These are phyloP conservation scores for Xylariaceae sp. DNA, from an alignment of 2,329 filamentous ascomycete species.

Conservation along the genomic window DNA sequence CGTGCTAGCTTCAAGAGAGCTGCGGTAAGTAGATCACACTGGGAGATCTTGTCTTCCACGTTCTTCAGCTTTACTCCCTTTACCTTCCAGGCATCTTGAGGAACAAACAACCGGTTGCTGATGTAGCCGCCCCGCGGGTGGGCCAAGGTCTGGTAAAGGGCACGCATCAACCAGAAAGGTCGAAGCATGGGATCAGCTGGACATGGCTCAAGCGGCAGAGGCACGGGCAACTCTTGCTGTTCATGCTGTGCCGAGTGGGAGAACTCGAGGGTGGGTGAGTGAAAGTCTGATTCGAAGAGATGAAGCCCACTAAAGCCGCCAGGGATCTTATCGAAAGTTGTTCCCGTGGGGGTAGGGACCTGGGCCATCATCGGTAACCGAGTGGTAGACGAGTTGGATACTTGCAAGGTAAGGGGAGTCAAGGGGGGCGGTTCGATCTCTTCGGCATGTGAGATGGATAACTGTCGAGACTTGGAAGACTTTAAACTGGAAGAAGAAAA, in stretches of 20 bases:
- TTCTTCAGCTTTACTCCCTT: conserved; percentile 89
- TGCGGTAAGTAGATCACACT: conserved; percentile 85
- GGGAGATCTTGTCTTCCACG: conserved; percentile 87
- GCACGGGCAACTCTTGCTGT: conserved; percentile 54
- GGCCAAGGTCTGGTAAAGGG: conserved; percentile 83
- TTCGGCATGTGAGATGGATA: conserved; percentile 60
- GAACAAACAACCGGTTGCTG: conserved; percentile 86
- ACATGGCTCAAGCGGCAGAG: conserved; percentile 81
- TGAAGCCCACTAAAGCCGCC: conserved; percentile 63
- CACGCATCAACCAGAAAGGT: conserved; percentile 97
- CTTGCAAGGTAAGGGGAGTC: conserved; percentile 68
- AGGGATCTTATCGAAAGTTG: conserved; percentile 53
- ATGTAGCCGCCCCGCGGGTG: conserved; percentile 90
- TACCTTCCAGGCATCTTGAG: conserved; percentile 87
- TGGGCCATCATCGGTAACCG: conserved; percentile 54
- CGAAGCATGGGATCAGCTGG: conserved; percentile 83
- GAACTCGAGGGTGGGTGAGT: conserved; percentile 52
- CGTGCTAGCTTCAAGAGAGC: conserved; percentile 76
- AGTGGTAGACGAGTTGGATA: conserved; percentile 43
- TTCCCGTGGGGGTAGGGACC: conserved; percentile 61
- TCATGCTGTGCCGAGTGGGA: conserved; percentile 62
- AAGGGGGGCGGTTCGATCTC: conserved; percentile 64
- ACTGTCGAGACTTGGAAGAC: conserved; percentile 67
- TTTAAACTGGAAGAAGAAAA: conserved; percentile 65
- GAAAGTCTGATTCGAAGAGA: conserved; percentile 79